Evolutionary conservation across 176 grass and related monocot species (phyloP).

Genomic region (Lolium perenne): DNA sequence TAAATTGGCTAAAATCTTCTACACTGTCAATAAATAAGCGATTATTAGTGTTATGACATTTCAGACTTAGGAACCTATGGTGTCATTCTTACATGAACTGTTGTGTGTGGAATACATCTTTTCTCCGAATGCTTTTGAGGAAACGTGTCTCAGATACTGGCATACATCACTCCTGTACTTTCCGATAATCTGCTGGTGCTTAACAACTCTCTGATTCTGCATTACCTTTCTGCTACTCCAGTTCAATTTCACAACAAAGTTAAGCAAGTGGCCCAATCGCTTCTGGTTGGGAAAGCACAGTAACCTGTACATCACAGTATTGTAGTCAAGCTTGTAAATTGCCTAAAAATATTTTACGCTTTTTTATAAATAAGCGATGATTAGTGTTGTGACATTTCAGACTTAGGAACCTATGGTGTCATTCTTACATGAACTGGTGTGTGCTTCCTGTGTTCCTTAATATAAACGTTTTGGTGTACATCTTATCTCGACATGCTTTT

Average conservation of each 20-base stretch:
- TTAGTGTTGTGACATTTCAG: too few relatives aligned
- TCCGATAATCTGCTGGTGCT: neutral
- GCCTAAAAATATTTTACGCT: too few relatives aligned
- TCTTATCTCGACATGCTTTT: neutral
- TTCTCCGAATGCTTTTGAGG: neutral
- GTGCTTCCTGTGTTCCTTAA: too few relatives aligned
- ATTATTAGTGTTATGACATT: conserved; percentile 1
- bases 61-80: neutral
- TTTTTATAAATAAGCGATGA: too few relatives aligned
- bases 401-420: too few relatives aligned
- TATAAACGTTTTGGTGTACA: too few relatives aligned
- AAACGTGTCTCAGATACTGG: neutral
- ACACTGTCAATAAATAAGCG: neutral
- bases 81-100: conserved; percentile 3
- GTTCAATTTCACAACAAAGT: neutral
- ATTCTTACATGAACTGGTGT: too few relatives aligned
- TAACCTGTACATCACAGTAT: too few relatives aligned
- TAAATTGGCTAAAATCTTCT: neutral
- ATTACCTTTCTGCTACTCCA: neutral
- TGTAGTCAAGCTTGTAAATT: too few relatives aligned
- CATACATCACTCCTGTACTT: neutral
- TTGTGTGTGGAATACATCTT: neutral
- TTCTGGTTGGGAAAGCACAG: too few relatives aligned
- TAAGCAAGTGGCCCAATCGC: neutral
- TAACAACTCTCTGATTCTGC: neutral